A percentile compares a stretch with the other conserved stretches of the same genome.
These are phyloP conservation scores for Trichoderma sp. DNA, from an alignment of 2,329 filamentous ascomycete genomes.

Conservation along the genomic window DNA sequence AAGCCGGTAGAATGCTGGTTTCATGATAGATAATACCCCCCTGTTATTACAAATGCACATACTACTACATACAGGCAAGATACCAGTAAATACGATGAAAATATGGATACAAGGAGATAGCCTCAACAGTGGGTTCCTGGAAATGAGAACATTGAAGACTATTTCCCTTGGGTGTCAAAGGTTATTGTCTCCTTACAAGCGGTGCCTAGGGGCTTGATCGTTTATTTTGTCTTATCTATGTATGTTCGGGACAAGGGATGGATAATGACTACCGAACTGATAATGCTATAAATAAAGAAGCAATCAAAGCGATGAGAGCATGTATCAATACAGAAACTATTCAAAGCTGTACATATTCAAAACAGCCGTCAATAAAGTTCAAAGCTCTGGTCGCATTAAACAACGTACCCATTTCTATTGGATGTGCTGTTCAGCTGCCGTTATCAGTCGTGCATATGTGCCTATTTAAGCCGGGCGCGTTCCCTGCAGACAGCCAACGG, in stretches of 20 bases:
- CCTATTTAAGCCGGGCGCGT: neutral
- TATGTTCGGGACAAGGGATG: neutral
- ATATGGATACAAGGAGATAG: neutral
- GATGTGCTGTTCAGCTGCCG: neutral
- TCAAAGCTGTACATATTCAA: neutral
- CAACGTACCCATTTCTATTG: too few species aligned
- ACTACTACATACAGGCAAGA: neutral
- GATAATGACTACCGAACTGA: neutral
- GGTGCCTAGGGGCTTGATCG: neutral
- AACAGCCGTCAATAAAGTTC: neutral
- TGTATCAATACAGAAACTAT: too few species aligned
- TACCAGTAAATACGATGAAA: conserved; percentile 6
- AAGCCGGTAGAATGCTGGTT: conserved; percentile 5
- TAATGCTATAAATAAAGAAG: neutral
- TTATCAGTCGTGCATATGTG: neutral
- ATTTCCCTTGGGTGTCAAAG: neutral
- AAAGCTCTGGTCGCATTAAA: neutral
- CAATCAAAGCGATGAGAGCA: neutral
- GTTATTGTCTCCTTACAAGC: too few species aligned
- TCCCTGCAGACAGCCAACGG: neutral
- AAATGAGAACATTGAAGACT: neutral
- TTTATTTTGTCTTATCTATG: neutral
- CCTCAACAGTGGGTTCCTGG: neutral
- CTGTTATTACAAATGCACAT: conserved; percentile 8
- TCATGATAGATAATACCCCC: conserved; percentile 13